phyloP scores from a whole-genome alignment of 148 eudicot species.

The Chenopodium quinoa region DNA sequence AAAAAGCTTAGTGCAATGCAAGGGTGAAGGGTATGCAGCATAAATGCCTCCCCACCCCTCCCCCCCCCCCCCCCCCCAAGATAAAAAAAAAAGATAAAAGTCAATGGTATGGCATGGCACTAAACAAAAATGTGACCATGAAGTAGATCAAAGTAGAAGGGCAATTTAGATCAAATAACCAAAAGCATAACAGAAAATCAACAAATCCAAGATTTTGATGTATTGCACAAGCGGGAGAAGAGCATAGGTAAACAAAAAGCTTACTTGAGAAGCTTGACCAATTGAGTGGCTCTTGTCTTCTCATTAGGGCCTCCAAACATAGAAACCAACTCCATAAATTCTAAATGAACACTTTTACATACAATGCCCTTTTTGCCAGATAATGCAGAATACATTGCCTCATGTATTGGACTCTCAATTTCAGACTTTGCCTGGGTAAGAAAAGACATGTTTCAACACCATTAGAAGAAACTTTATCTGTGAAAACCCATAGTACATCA shows the following conservation, averaged over 20 bases:
- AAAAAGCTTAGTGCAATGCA: too few relatives aligned
- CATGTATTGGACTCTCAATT: slow-evolving; percentile 67
- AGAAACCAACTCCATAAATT: slow-evolving; percentile 73
- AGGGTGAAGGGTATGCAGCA: too few relatives aligned
- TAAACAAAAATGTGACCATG: neutral
- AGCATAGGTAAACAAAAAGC: slow-evolving; percentile 19
- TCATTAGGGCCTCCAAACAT: slow-evolving; percentile 91
- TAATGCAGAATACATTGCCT: slow-evolving; percentile 41
- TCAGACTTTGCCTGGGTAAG: slow-evolving; percentile 64
- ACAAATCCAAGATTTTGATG: neutral
- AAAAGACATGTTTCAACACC: slow-evolving; percentile 8
- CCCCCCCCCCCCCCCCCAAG: too few relatives aligned
- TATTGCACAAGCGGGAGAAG: neutral
- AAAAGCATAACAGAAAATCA: neutral
- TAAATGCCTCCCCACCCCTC: too few relatives aligned
- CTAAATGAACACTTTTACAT: slow-evolving; percentile 64
- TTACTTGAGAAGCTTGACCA: slow-evolving; percentile 63
- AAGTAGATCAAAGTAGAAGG: neutral
- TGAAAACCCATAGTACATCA: neutral
- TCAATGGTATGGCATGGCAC: neutral
- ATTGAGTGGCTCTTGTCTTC: slow-evolving; percentile 55
- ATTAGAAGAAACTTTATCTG: neutral
- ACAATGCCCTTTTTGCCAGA: slow-evolving; percentile 60
- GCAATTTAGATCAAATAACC: neutral
- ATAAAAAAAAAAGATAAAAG: too few relatives aligned